phyloP scores from a whole-genome alignment of 2,329 filamentous ascomycete genomes.

The Penicillium sp. region DNA sequence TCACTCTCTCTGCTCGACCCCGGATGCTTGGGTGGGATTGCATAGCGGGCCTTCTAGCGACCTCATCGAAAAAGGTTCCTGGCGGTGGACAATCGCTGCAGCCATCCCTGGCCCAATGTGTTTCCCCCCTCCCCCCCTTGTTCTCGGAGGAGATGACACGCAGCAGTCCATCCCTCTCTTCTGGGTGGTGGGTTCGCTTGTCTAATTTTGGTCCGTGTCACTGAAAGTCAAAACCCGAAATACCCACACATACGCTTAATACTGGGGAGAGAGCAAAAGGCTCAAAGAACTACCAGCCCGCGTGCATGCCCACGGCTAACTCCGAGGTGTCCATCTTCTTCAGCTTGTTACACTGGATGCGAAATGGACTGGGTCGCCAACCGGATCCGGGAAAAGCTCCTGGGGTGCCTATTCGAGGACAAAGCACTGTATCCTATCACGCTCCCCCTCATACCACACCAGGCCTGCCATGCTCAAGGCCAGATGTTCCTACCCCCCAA shows the following conservation, averaged over 20 bases:
- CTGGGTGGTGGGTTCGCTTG: conserved; percentile 4
- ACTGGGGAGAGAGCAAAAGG: not conserved
- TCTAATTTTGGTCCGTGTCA: conserved; percentile 15
- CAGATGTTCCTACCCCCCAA: conserved; percentile 5
- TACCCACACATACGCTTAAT: not conserved
- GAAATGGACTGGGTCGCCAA: conserved; percentile 25
- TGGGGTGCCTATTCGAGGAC: conserved; percentile 12
- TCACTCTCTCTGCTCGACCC: conserved; percentile 15
- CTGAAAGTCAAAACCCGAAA: conserved; percentile 8
- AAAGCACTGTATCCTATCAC: not conserved
- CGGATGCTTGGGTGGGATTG: conserved; percentile 29
- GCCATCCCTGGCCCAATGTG: conserved; percentile 8
- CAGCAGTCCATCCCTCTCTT: conserved; percentile 5
- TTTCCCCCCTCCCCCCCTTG: not conserved
- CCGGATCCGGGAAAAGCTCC: conserved; percentile 21
- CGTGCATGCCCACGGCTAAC: conserved; percentile 1
- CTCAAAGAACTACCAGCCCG: not conserved
- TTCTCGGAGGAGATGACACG: conserved; percentile 10
- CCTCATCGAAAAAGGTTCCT: conserved; percentile 36
- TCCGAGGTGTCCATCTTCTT: conserved; percentile 1
- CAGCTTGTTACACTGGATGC: conserved; percentile 21
- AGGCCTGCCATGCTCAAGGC: not conserved
- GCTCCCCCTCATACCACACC: not conserved
- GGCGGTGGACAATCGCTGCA: conserved; percentile 26
- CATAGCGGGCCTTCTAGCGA: conserved; percentile 31